Evolutionary conservation across 2,329 filamentous ascomycete species (phyloP).

Genomic region (Acephala macrosclerotiorum): DNA sequence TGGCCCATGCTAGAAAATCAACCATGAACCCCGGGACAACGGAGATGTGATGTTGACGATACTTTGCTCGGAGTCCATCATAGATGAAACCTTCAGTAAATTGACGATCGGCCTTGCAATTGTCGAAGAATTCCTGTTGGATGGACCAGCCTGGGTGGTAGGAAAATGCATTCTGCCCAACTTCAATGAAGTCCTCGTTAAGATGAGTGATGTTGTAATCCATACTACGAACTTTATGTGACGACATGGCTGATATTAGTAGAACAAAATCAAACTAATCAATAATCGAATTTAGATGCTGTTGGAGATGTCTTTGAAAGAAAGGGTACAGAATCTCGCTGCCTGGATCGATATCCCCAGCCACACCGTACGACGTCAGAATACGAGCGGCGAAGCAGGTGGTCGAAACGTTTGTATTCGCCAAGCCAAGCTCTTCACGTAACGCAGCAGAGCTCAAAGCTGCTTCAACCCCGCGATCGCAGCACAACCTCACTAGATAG

Average conservation of each 20-base stretch:
- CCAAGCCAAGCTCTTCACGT: constrained; percentile 13
- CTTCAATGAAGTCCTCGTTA: constrained; percentile 36
- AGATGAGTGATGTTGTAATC: constrained; percentile 22
- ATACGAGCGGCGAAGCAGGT: constrained; percentile 27
- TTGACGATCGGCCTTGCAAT: constrained; percentile 31
- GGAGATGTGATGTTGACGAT: constrained; percentile 38
- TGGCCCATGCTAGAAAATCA: constrained; percentile 37
- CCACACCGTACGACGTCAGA: constrained; percentile 5
- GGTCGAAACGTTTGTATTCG: constrained; percentile 11
- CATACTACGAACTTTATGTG: no score
- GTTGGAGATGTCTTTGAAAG: background rate
- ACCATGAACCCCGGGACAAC: constrained; percentile 15
- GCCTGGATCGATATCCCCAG: constrained; percentile 28
- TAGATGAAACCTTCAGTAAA: constrained; percentile 36
- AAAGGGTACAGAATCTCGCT: constrained; percentile 24
- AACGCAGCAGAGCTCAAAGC: background rate
- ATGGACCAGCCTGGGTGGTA: constrained; percentile 15
- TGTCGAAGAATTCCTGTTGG: constrained; percentile 32
- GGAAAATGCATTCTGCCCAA: constrained; percentile 18
- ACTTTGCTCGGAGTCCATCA: constrained; percentile 29
- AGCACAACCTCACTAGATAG: background rate
- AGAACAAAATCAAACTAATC: constrained; percentile 4
- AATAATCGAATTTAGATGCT: background rate
- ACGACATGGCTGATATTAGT: background rate
- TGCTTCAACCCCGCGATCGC: background rate